Evolutionary conservation across 768 basidiomycete species (phyloP).

Genomic region (Harrya chromipes): DNA sequence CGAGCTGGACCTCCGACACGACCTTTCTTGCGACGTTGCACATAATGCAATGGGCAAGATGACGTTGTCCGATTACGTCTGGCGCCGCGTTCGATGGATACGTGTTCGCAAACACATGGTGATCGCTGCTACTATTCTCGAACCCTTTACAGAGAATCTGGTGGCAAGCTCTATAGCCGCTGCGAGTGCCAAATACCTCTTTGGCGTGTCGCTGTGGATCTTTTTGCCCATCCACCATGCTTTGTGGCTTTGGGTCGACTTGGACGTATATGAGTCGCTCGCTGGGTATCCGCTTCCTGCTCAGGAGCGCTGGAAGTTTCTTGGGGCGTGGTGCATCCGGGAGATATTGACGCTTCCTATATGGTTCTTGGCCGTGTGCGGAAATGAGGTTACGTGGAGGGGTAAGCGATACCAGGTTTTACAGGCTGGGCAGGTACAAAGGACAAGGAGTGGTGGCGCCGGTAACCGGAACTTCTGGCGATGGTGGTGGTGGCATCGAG

Average conservation of each 20-base stretch:
- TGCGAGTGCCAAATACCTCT: slow-evolving; percentile 49
- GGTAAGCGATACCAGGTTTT: slow-evolving; percentile 74
- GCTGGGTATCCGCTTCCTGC: slow-evolving; percentile 58
- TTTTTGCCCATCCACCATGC: slow-evolving; percentile 59
- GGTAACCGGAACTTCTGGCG: slow-evolving; percentile 25
- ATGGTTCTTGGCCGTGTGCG: slow-evolving; percentile 78
- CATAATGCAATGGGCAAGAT: slow-evolving; percentile 88
- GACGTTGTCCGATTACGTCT: slow-evolving; percentile 79
- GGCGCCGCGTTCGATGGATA: slow-evolving; percentile 93
- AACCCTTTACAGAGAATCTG: slow-evolving; percentile 91
- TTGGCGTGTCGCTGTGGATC: slow-evolving; percentile 49
- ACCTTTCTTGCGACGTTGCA: slow-evolving; percentile 87
- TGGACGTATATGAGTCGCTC: slow-evolving; percentile 78
- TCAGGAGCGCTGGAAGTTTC: slow-evolving; percentile 52
- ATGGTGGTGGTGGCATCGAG: slow-evolving; percentile 20
- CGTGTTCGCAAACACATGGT: slow-evolving; percentile 96
- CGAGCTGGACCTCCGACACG: slow-evolving; percentile 83
- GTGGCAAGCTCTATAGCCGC: slow-evolving; percentile 65
- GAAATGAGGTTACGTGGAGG: slow-evolving; percentile 84
- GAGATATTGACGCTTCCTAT: slow-evolving; percentile 88
- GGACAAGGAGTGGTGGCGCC: slow-evolving; percentile 21
- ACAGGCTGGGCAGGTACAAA: slow-evolving; percentile 65
- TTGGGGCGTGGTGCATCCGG: slow-evolving; percentile 74
- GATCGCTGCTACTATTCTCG: slow-evolving; percentile 76
- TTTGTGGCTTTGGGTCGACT: slow-evolving; percentile 74